These are phyloP conservation scores for Wickerhamomyces silvicola DNA, from an alignment of 805 yeast species.

Conservation along the genomic window DNA sequence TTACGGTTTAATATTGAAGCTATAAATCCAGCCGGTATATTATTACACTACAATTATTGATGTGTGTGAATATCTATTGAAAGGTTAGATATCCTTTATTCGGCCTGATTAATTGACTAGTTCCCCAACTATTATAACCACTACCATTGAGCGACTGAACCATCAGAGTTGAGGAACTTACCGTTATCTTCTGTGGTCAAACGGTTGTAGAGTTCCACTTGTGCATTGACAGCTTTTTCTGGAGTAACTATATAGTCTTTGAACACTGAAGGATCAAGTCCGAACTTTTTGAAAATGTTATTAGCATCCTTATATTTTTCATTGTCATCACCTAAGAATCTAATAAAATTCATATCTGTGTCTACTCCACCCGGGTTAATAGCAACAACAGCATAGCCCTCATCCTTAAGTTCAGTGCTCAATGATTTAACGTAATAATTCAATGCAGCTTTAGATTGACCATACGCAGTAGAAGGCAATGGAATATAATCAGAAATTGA, in stretches of 20 bases:
- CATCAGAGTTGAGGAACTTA: conserved; percentile 18
- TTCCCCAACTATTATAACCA: too few species aligned
- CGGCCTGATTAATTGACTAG: too few species aligned
- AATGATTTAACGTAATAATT: conserved; percentile 23
- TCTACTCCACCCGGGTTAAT: conserved; percentile 31
- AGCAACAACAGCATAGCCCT: conserved; percentile 23
- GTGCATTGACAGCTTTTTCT: conserved; percentile 16
- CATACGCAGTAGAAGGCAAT: conserved; percentile 22
- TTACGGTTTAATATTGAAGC: too few species aligned
- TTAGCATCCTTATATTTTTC: conserved; percentile 1
- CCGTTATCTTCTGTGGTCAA: conserved; percentile 19
- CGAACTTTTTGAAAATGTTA: not conserved
- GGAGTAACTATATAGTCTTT: conserved; percentile 13
- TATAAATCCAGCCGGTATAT: too few species aligned
- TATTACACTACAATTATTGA: too few species aligned
- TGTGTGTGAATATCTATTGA: too few species aligned
- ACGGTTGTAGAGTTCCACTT: conserved; percentile 13
- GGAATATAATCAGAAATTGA: conserved; percentile 13
- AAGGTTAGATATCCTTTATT: too few species aligned
- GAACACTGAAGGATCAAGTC: too few species aligned
- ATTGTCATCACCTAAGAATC: conserved; percentile 1
- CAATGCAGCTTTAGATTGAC: conserved; percentile 30
- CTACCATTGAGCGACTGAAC: conserved; percentile 1
- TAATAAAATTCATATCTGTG: conserved; percentile 25
- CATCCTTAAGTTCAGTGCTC: conserved; percentile 17